A percentile compares a stretch with the other conserved stretches of the same genome.
phyloP scores from a whole-genome alignment of 1,284 basidiomycete genomes.

The Heterobasidion annosum region DNA sequence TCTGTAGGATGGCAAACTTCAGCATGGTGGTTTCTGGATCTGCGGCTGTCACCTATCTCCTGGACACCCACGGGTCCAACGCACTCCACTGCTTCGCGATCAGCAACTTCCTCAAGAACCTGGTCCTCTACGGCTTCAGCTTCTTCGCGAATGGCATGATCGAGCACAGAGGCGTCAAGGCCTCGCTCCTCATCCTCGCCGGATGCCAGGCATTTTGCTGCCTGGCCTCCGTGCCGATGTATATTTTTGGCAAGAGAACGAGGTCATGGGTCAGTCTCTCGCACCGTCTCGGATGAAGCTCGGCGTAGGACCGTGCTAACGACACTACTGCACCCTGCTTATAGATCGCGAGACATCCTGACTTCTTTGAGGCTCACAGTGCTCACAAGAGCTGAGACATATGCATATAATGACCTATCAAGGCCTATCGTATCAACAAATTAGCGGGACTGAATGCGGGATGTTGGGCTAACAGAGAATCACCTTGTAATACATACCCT shows the following conservation, averaged over 20 bases:
- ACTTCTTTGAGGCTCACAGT: constrained; percentile 8
- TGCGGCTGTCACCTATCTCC: constrained; percentile 32
- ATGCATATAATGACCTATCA: too few species aligned
- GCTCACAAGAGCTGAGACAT: too few species aligned
- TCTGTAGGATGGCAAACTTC: constrained; percentile 23
- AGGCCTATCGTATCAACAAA: too few species aligned
- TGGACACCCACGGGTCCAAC: constrained; percentile 31
- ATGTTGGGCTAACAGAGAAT: too few species aligned
- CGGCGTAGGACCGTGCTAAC: not conserved
- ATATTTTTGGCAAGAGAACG: constrained; percentile 31
- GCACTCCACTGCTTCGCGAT: constrained; percentile 32
- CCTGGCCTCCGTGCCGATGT: constrained; percentile 30
- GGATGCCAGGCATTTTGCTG: constrained; percentile 30
- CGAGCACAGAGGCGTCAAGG: constrained; percentile 24
- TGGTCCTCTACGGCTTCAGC: constrained; percentile 34
- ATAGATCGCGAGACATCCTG: constrained; percentile 23
- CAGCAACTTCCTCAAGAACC: constrained; percentile 34
- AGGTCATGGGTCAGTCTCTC: constrained; percentile 26
- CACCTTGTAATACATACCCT: too few species aligned
- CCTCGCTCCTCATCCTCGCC: constrained; percentile 28
- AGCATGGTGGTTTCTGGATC: constrained; percentile 31
- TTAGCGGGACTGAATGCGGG: too few species aligned
- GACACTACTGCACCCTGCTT: not conserved
- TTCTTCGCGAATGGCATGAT: constrained; percentile 38
- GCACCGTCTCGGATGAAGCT: too few species aligned